Conservation (phyloP, 2,329 filamentous ascomycete genomes). For the Endocalyx cinctus region DNA sequence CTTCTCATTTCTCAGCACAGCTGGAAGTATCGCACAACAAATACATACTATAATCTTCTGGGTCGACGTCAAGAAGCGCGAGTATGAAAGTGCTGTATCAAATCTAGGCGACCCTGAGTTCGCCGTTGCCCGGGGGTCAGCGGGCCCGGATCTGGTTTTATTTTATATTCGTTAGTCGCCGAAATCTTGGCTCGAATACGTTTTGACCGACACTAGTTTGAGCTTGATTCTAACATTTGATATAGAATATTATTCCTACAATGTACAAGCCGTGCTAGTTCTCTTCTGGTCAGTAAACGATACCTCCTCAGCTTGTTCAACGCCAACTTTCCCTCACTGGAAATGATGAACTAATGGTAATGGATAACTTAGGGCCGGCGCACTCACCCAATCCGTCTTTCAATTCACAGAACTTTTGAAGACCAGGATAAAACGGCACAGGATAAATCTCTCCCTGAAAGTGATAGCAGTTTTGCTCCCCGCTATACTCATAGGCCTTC, state of each 20-base stretch:
- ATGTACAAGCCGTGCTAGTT: slow-evolving; percentile 41
- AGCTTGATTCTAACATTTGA: slow-evolving; percentile 7
- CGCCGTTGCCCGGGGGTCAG: slow-evolving; percentile 36
- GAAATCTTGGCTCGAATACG: neutral
- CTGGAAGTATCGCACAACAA: slow-evolving; percentile 32
- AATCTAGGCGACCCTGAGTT: slow-evolving; percentile 35
- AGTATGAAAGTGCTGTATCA: slow-evolving; percentile 31
- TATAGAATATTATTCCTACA: slow-evolving; percentile 46
- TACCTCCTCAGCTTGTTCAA: neutral
- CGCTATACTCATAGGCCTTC: slow-evolving; percentile 27
- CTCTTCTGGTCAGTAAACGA: slow-evolving; percentile 40
- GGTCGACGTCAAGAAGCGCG: slow-evolving; percentile 30
- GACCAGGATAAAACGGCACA: slow-evolving; percentile 22
- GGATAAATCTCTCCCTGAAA: slow-evolving; percentile 27
- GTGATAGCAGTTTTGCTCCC: slow-evolving; percentile 31
- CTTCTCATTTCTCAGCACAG: slow-evolving; percentile 25
- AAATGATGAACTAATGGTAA: slow-evolving; percentile 1
- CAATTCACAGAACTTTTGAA: slow-evolving; percentile 21
- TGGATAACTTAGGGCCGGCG: slow-evolving; percentile 25
- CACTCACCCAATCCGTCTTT: slow-evolving; percentile 32
- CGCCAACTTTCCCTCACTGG: neutral
- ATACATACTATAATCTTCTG: slow-evolving; percentile 30
- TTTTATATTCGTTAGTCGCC: slow-evolving; percentile 43
- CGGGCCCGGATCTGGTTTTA: slow-evolving; percentile 36
- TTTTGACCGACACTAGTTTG: neutral